Evolutionary conservation across 345 rosid species (phyloP).

Genomic region (Melastoma malabathricum): DNA sequence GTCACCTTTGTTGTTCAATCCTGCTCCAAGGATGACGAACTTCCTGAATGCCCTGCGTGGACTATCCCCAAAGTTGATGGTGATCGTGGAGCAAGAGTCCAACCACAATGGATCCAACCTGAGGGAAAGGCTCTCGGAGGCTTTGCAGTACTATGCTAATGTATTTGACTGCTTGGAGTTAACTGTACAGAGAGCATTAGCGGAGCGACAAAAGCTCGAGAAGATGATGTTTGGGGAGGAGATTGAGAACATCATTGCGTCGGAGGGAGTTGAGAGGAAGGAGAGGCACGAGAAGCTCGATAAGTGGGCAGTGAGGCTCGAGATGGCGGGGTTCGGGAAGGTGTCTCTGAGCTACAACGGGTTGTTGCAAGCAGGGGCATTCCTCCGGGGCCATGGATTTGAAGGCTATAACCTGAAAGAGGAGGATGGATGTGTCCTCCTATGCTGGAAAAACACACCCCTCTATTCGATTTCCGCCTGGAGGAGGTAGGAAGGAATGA

Average conservation of each 20-base stretch:
- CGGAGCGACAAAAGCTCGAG: conserved; percentile 54
- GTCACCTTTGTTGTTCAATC: conserved; percentile 28
- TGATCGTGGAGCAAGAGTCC: conserved; percentile 57
- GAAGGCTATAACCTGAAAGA: conserved; percentile 55
- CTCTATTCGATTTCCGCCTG: conserved; percentile 59
- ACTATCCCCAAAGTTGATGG: conserved; percentile 55
- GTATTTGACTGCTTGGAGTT: conserved; percentile 62
- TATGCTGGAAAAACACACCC: conserved; percentile 54
- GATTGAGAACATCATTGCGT: conserved; percentile 55
- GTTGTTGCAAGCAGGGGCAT: conserved; percentile 39
- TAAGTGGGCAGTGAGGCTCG: conserved; percentile 54
- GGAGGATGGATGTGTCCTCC: conserved; percentile 38
- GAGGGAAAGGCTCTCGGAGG: conserved; percentile 48
- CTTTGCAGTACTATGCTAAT: conserved; percentile 50
- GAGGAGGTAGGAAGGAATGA: conserved; percentile 25
- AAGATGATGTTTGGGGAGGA: conserved; percentile 66
- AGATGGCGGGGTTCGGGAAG: conserved; percentile 42
- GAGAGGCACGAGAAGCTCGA: conserved; percentile 68
- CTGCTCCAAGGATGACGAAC: conserved; percentile 32
- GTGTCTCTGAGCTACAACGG: conserved; percentile 55
- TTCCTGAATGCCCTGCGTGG: conserved; percentile 40
- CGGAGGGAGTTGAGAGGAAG: conserved; percentile 51
- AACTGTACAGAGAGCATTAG: conserved; percentile 31
- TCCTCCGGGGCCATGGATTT: conserved; percentile 41
- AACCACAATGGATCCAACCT: conserved; percentile 35